Percentiles rank a stretch among this genome's conserved stretches.
Conservation (phyloP, 2,329 filamentous ascomycete species). For the Colletotrichum noveboracense region DNA sequence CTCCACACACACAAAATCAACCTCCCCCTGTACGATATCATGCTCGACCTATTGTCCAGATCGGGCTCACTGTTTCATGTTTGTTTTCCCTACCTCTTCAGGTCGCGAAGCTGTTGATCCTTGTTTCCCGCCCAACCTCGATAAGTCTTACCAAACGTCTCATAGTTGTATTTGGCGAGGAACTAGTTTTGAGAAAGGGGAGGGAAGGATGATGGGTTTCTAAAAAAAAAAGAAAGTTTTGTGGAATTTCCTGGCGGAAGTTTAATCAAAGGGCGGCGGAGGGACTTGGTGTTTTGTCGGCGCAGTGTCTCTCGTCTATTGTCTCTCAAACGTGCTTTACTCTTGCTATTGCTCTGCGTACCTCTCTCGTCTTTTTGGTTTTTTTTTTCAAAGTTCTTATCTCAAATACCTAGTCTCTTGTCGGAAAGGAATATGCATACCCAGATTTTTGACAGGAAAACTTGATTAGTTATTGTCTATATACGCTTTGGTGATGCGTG, state of each 20-base stretch:
- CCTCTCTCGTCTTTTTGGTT: neutral
- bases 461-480: neutral
- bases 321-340: neutral
- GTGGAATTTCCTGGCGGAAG: constrained; percentile 26
- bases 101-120: neutral
- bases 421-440: constrained; percentile 21
- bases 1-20: neutral
- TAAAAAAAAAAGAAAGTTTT: constrained; percentile 18
- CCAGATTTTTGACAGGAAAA: neutral
- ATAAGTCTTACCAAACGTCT: neutral
- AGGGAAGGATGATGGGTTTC: neutral
- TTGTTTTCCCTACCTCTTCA: neutral
- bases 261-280: constrained; percentile 5
- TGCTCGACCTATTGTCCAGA: constrained; percentile 10
- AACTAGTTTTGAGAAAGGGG: constrained; percentile 17
- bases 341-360: neutral
- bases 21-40: constrained; percentile 18
- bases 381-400: neutral
- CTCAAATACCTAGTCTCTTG: constrained; percentile 21
- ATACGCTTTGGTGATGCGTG: neutral
- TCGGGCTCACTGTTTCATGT: constrained; percentile 19
- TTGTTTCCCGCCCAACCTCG: neutral
- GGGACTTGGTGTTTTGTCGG: constrained; percentile 17
- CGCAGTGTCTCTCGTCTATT: constrained; percentile 3
- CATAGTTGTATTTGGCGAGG: constrained; percentile 25